Conservation (phyloP, 129 eudicot species). For the Pittosporum tobira region DNA sequence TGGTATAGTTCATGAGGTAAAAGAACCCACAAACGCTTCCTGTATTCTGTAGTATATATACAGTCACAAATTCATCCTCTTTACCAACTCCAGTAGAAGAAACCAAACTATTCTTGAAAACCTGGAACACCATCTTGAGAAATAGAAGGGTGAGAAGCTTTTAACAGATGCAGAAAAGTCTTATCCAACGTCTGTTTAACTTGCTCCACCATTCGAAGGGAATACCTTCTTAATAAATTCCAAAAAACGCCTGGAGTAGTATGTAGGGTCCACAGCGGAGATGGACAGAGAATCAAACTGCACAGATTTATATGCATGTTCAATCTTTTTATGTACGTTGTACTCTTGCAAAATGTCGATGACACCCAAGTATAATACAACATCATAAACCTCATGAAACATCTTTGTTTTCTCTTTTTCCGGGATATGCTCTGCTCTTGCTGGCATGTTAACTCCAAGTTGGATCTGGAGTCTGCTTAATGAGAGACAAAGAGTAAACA, state of each 20-base stretch:
- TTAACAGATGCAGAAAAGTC: conserved; percentile 1
- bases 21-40: neutral
- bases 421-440: conserved; percentile 82
- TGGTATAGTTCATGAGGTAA: neutral
- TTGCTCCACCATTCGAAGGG: conserved; percentile 35
- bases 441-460: conserved; percentile 98
- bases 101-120: neutral
- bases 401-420: conserved; percentile 34
- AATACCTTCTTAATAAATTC: conserved; percentile 80
- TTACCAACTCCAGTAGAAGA: neutral
- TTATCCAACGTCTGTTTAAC: conserved; percentile 14
- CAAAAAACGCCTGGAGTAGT: conserved; percentile 71
- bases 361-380: conserved; percentile 82
- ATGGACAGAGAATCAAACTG: conserved; percentile 89
- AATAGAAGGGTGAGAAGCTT: neutral
- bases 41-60: conserved; percentile 1
- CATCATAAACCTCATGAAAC: conserved; percentile 87
- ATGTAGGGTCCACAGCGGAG: conserved; percentile 85
- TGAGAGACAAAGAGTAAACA: neutral
- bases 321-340: conserved; percentile 77
- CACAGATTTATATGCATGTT: conserved; percentile 77
- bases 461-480: conserved; percentile 78
- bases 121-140: neutral
- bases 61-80: neutral
- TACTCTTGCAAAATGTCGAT: conserved; percentile 93